Base-by-base conservation (phyloP, 2,329 filamentous ascomycete genomes). In the Hymenoscyphus scutula region DNA sequence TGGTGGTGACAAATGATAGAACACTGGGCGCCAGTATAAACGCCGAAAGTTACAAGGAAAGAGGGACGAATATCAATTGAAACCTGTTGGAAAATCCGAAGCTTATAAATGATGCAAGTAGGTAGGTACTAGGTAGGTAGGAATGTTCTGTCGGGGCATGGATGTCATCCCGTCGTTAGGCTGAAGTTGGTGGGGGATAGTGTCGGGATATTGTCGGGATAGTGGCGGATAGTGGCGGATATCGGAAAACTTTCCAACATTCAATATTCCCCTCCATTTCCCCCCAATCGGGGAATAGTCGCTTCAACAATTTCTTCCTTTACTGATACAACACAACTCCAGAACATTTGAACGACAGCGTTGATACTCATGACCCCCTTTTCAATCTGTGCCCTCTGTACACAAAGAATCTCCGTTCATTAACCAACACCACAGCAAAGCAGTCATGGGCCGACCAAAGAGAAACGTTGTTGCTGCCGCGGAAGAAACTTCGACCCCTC, bases 401-500 rank as follows among this genome's bases (percentile, higher is more conserved):
- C 10, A 25, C 11, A 15, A 10, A 11, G 27, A 37, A n/a, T 8
- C 6, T 25, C 19, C 41, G 5, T 11, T 11, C 41, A 54, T 5
- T 54, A 54, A 54, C 30, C 25, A n/a, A n/a, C 51, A 32, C n/a
- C n/a, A 48, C 51, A 54, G 29, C 29, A 17, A 15, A 7, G 32
- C 32, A 55, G 63, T 30, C 48, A 93, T 93, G 90, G 85, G 81
- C 29, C 87, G 87, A 64, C 87, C 90, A 62, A 93, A 92, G 78
- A 88, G 92, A 68, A 89, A 87, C 69, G 79, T 95, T 60, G 84
- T 89, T 62, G 91, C 91, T 23, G 91, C 91, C 17, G 90, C 89
- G 56, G 87, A 93, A 73, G 89, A 91, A 75, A 81, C 85, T 1
- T 79, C 80, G 41, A 85, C 82, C 1, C 86, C 87, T 11, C 85